A percentile compares a stretch with the other conserved stretches of the same genome.
Evolutionary conservation across 331 rosid genomes (phyloP).

Genomic region (Telfairia occidentalis): DNA sequence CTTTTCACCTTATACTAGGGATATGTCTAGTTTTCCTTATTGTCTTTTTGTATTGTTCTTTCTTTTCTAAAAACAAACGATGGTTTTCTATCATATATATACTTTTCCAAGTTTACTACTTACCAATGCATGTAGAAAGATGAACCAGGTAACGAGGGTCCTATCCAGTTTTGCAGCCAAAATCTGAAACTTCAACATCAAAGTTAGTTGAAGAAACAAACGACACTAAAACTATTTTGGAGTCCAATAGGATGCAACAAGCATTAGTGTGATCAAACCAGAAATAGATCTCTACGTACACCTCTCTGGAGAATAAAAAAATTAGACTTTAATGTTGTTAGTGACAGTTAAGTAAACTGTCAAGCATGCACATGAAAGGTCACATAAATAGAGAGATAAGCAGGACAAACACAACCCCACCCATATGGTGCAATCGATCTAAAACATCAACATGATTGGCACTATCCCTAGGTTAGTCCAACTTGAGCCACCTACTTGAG

Average conservation of each 20-base stretch:
- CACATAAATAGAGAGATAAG: neutral
- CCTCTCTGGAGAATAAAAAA: neutral
- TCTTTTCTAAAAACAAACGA: neutral
- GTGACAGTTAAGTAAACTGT: neutral
- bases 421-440: neutral
- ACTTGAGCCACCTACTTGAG: too few relatives aligned
- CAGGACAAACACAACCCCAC: neutral
- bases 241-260: neutral
- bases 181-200: conserved; percentile 41
- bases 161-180: conserved; percentile 99
- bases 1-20: neutral
- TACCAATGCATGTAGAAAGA: conserved; percentile 83
- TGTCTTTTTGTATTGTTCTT: neutral
- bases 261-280: neutral
- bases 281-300: neutral
- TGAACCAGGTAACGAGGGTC: conserved; percentile 76
- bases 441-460: too few relatives aligned
- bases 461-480: too few relatives aligned
- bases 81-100: neutral
- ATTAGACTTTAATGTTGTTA: neutral
- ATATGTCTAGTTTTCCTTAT: neutral
- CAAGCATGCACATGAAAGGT: neutral
- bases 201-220: conserved; percentile 19
- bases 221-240: neutral
- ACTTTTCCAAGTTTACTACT: conserved; percentile 13